Base-by-base conservation (phyloP, 2,329 filamentous ascomycete genomes). In the Chaetomiaceae sp. region DNA sequence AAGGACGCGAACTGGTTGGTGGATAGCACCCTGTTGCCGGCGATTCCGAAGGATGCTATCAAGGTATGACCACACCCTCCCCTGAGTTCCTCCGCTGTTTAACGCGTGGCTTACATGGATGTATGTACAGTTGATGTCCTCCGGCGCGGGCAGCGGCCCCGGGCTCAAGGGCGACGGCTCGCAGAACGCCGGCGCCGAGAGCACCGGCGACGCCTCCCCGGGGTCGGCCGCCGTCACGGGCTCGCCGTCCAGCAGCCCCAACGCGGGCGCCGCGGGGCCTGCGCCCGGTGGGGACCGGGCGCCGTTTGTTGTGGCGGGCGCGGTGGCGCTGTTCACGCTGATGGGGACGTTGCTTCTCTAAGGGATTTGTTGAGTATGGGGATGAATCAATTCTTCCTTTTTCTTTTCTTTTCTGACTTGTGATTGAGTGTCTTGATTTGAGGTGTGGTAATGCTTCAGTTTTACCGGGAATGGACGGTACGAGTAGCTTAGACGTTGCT, bases 81-180 rank as follows among this genome's bases (percentile, higher is more conserved):
- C n/a, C n/a, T n/a, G n/a, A n/a, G n/a, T n/a, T n/a, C n/a, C n/a
- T n/a, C n/a, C n/a, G n/a, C n/a, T n/a, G n/a, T n/a, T n/a, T n/a
- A n/a, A n/a, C n/a, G n/a, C n/a, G n/a, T n/a, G n/a, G n/a, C n/a
- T n/a, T n/a, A n/a, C n/a, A n/a, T n/a, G n/a, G n/a, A n/a, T n/a
- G n/a, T n/a, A n/a, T n/a, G 29, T 8, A 12, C n/a, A 75, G 67
- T 78, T 68, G 66, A 73, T 81, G 69, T 68, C 64, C 29, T 58
- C 67, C 8, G 76, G 77, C 57, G 76, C 76, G 38, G 76, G 76
- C 27, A 57, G 60, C 2, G 77, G 75, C 2, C 74, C 75, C 11
- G 77, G 77, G 53, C 68, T 80, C 14, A 63, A 62, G 3, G 76
- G 76, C 6, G 56, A 60, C 17, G 77, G 77, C 19, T 81, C 77